Percentiles rank a stretch among this genome's conserved stretches.
These are phyloP conservation scores for Fusarium begoniae DNA, from an alignment of 2,329 filamentous ascomycete species.

Conservation along the genomic window DNA sequence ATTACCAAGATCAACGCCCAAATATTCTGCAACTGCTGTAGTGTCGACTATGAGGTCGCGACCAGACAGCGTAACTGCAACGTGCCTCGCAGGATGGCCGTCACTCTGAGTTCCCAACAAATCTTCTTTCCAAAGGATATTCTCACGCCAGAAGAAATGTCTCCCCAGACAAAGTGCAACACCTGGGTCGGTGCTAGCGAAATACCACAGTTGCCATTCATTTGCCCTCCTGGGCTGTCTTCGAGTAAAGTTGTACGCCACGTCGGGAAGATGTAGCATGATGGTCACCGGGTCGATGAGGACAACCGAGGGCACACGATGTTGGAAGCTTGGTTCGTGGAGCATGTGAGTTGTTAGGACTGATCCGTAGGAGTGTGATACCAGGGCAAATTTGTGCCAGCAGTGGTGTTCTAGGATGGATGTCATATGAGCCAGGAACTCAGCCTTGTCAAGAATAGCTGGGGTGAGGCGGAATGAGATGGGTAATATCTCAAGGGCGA, in stretches of 20 bases:
- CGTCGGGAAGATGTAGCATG: conserved; percentile 73
- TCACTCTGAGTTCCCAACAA: conserved; percentile 48
- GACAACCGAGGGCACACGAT: conserved; percentile 59
- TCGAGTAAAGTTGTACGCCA: conserved; percentile 76
- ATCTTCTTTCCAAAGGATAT: conserved; percentile 76
- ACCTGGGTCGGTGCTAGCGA: conserved; percentile 73
- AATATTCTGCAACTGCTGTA: conserved; percentile 64
- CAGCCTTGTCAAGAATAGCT: conserved; percentile 59
- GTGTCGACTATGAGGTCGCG: conserved; percentile 73
- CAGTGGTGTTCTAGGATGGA: conserved; percentile 66
- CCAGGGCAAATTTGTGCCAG: conserved; percentile 67
- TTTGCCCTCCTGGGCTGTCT: conserved; percentile 65
- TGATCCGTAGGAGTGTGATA: conserved; percentile 72
- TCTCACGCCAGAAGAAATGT: conserved; percentile 77
- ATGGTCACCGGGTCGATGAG: conserved; percentile 72
- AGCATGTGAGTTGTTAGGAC: conserved; percentile 71
- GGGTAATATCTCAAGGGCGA: conserved; percentile 72
- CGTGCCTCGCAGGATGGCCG: conserved; percentile 44
- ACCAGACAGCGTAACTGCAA: conserved; percentile 67
- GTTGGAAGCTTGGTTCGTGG: conserved; percentile 55
- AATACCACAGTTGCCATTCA: conserved; percentile 76
- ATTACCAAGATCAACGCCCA: conserved; percentile 45
- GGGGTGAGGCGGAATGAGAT: conserved; percentile 70
- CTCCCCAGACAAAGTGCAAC: conserved; percentile 71
- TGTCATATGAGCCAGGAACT: conserved; percentile 66